Conservation (phyloP, 23 red algal genomes). For the Agarophyton chilense region DNA sequence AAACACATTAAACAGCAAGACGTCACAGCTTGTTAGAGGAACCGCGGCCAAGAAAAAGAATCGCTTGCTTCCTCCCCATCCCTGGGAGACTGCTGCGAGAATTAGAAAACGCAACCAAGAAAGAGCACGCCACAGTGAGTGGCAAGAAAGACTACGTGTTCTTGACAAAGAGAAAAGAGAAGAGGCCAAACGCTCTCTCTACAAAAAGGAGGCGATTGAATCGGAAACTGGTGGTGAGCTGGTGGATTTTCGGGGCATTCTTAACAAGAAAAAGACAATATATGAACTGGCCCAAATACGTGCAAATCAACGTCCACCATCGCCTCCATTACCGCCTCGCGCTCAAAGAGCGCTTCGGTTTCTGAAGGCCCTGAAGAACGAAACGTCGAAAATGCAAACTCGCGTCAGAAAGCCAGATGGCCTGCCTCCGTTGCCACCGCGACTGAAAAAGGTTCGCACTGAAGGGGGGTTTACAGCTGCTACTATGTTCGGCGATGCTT, state of each 20-base stretch:
- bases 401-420: neutral
- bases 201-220: neutral
- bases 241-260: neutral
- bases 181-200: neutral
- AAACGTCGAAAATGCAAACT: neutral
- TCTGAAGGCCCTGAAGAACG: neutral
- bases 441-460: neutral
- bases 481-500: neutral
- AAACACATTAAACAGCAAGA: too few species aligned
- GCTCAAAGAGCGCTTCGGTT: slow-evolving; percentile 14
- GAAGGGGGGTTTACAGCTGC: neutral
- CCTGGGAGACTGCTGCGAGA: neutral
- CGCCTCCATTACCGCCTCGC: neutral
- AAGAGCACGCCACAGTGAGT: neutral
- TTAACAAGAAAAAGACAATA: neutral
- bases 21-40: neutral
- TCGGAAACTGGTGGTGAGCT: neutral
- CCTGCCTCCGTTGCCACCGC: neutral
- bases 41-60: neutral
- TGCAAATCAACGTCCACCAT: neutral
- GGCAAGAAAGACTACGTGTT: neutral
- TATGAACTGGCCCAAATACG: neutral
- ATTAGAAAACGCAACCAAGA: neutral
- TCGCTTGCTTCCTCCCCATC: neutral
- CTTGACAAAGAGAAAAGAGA: neutral